Base-by-base conservation (phyloP, 1,139 yeast species). In the Yamadazyma membranifaciens region DNA sequence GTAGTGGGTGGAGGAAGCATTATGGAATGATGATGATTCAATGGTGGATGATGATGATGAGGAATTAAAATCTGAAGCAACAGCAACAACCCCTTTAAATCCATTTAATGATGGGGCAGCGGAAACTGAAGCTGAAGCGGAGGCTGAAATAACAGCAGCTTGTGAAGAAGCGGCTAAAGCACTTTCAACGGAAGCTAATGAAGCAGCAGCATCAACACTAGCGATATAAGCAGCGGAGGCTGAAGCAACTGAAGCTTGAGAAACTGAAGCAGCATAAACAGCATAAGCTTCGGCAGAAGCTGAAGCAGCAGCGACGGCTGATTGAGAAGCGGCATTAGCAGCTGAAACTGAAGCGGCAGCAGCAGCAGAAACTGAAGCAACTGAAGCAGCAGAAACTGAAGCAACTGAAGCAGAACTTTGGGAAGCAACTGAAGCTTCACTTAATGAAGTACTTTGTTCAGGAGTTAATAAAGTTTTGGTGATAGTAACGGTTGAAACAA, bases 51-150 rank as follows among this genome's bases (percentile, higher is more conserved):
- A 39, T 22, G 54, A 34, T 15, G 52, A 39, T 22, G 54, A 34
- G 14, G 52, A 34, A 45, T 52, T 49, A 49, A 60, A 44, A 33
- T 59, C 51, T 9, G 75, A 69, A 41, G 78, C 78, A 40, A 72
- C 72, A 26, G 79, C 76, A 38, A 71, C 52, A 35, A 74, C 63
- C 44, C 80, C 78, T 44, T 63, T 60, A 46, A 71, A 70, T 33
- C 63, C 69, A 38, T 62, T 56, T 45, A 73, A 65, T 30, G 56
- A 45, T 20, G 57, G 52, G 13, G 39, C 27, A 12, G 43, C 28
- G 7, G 51, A 44, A n/a, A 47, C 25, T 6, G 49, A 42, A 11
- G 24, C 24, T 20, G 24, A 20, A 20, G 24, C 24, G 5, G 48
- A 38, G 12, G 51, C 46, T n/a, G 42, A 42, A 25, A 41, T 43